Conservation (phyloP, 768 basidiomycete species). For the Tylopilus balloui region DNA sequence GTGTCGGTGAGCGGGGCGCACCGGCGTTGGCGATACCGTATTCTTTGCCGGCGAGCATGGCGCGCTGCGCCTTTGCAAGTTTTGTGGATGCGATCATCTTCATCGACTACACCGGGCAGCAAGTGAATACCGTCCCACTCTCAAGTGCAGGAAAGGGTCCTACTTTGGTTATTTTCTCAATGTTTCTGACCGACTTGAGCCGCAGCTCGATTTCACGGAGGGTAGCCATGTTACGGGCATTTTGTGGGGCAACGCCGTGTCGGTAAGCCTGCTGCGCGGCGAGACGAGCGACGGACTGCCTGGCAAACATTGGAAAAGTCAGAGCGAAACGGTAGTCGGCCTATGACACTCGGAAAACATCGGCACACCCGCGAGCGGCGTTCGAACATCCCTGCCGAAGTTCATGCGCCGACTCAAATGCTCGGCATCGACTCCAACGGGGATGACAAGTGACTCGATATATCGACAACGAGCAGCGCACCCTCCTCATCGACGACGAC, state of each 20-base stretch:
- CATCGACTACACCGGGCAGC: constrained; percentile 64
- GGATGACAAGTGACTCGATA: constrained; percentile 10
- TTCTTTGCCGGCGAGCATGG: constrained; percentile 86
- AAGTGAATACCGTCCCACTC: background rate
- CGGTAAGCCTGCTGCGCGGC: constrained; percentile 35
- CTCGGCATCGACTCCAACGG: constrained; percentile 24
- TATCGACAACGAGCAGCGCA: constrained; percentile 6
- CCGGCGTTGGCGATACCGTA: constrained; percentile 92
- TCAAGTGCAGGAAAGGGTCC: constrained; percentile 19
- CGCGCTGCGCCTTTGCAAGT: constrained; percentile 90
- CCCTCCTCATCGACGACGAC: constrained; percentile 17
- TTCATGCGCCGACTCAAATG: constrained; percentile 21
- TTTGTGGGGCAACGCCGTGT: constrained; percentile 38
- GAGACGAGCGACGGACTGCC: constrained; percentile 44
- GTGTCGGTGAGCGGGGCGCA: constrained; percentile 29
- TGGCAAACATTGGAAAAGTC: constrained; percentile 42
- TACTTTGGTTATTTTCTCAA: constrained; percentile 99
- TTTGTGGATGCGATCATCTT: constrained; percentile 99
- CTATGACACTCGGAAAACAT: constrained; percentile 30
- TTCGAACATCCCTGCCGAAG: constrained; percentile 14
- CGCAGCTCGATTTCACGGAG: constrained; percentile 96
- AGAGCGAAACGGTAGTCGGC: background rate
- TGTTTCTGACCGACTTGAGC: constrained; percentile 93
- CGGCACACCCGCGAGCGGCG: constrained; percentile 33
- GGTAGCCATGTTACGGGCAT: constrained; percentile 90